Evolutionary conservation across 2,329 filamentous ascomycete species (phyloP), one percentile per base, ranked within the genome.

Genomic region (Calonectria henricotiae): DNA sequence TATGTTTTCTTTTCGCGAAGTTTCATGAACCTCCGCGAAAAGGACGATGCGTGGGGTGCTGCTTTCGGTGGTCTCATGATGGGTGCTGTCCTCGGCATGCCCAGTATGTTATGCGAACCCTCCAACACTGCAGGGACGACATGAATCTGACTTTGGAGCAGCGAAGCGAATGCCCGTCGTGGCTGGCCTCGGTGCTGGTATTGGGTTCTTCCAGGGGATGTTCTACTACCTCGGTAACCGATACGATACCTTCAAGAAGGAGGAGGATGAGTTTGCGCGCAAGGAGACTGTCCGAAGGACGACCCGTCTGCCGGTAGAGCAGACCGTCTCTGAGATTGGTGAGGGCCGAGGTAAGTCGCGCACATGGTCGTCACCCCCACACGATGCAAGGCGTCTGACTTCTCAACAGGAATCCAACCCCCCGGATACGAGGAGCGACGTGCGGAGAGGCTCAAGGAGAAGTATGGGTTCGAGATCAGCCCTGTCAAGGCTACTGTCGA

Each of bases 361-460:
- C 71, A 75, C 32, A 32, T 20, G 12, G 43, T 23, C 51, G 32
- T 27, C 25, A 43, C 17, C 17, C 37, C 51, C 68, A 51, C 60
- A 67, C 67, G 49, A 67, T 60, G 51, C 39, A 11, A 9, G 4
- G 25, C 27, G 6, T 49, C 65, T 75, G 62, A 79, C 75, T 69
- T 43, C 3, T 17, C 35, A 64, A 8, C 76, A 98, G 95, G 93
- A 66, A 94, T 98, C 77, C 88, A 92, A 76, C 93, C 89, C 46
- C 91, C 93, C 17, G 94, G 94, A 62, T 98, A 96, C 80, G 92
- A 94, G 77, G 94, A 97, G 86, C 89, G 95, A 82, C 91, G 95
- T 82, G 90, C 90, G 75, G 87, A 95, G 85, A 89, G 94, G 77
- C 88, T 98, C 82, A 92, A 94, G 89, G 92, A 94, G 84, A 94